A percentile compares a stretch with the other conserved stretches of the same genome.
phyloP scores from a whole-genome alignment of 108 stramenopile species.

The Cyclotella kingstonii region DNA sequence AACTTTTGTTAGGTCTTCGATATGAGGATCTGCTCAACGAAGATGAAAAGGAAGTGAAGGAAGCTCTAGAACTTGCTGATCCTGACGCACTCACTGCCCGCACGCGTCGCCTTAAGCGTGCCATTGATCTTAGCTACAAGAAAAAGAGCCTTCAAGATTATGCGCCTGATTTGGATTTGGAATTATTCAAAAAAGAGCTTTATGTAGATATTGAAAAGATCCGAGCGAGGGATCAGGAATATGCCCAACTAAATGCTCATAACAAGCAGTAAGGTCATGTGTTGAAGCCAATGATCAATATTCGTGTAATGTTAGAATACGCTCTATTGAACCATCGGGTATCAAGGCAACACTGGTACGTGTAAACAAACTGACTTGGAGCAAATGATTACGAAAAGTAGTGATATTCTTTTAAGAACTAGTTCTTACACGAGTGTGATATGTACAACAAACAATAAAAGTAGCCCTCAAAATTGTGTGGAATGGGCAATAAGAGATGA shows the following conservation, averaged over 20 bases:
- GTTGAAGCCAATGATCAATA: not conserved
- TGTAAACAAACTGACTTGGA: too few species aligned
- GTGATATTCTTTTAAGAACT: too few species aligned
- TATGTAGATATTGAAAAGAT: constrained; percentile 75
- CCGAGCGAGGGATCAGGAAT: constrained; percentile 74
- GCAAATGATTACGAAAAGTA: too few species aligned
- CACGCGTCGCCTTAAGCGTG: constrained; percentile 84
- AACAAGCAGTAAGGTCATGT: constrained; percentile 47
- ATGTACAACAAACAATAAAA: too few species aligned
- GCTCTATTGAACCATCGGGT: not conserved
- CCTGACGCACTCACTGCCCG: constrained; percentile 79
- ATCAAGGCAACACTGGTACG: too few species aligned
- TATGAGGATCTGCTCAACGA: constrained; percentile 85
- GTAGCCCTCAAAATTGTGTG: too few species aligned
- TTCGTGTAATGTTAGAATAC: not conserved
- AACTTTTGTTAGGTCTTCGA: constrained; percentile 85
- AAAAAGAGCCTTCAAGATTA: constrained; percentile 83
- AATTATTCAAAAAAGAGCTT: constrained; percentile 77
- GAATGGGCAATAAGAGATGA: too few species aligned
- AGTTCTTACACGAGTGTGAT: too few species aligned
- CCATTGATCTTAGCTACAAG: constrained; percentile 85
- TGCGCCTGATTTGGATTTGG: constrained; percentile 68
- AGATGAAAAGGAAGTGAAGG: constrained; percentile 67
- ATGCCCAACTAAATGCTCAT: constrained; percentile 75
- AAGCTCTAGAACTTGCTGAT: constrained; percentile 80